A percentile compares a stretch with the other conserved stretches of the same genome.
phyloP scores from a whole-genome alignment of 2,329 filamentous ascomycete species.

The Dothidotthia symphoricarpi region DNA sequence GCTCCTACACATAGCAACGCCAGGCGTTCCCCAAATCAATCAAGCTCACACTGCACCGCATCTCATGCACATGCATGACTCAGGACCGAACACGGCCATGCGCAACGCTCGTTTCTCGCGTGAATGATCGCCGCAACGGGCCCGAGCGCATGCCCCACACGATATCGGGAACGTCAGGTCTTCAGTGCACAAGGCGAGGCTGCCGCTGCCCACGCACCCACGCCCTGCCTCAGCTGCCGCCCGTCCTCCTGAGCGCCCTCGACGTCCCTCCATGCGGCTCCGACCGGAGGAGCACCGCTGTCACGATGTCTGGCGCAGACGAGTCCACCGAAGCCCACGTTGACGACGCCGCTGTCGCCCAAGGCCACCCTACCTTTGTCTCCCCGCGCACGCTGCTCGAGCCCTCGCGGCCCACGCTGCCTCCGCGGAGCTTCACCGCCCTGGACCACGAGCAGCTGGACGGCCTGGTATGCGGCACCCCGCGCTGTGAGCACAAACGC shows the following conservation, averaged over 20 bases:
- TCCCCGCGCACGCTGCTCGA: conserved; percentile 32
- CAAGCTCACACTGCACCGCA: not conserved
- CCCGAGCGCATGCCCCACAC: too few species aligned
- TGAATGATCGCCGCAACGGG: too few species aligned
- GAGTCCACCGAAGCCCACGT: conserved; percentile 14
- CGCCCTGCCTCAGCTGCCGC: conserved; percentile 12
- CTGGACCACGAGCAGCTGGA: conserved; percentile 76
- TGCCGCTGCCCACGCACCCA: conserved; percentile 1
- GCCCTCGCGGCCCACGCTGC: conserved; percentile 23
- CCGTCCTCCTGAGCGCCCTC: conserved; percentile 10
- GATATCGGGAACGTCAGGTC: too few species aligned
- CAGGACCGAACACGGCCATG: too few species aligned
- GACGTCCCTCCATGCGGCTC: conserved; percentile 39
- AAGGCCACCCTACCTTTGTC: conserved; percentile 25
- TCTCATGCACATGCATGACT: not conserved
- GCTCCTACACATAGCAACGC: conserved; percentile 2
- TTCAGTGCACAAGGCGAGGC: too few species aligned
- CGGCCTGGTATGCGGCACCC: conserved; percentile 62
- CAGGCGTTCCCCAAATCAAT: conserved; percentile 8
- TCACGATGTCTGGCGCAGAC: conserved; percentile 42
- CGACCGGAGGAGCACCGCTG: conserved; percentile 32
- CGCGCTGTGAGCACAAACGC: not conserved
- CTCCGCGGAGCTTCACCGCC: conserved; percentile 51
- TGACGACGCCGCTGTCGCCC: conserved; percentile 15
- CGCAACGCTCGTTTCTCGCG: too few species aligned